These are phyloP conservation scores for Geotrichum cucujoidarum DNA, from an alignment of 1,139 yeast species.

Conservation along the genomic window DNA sequence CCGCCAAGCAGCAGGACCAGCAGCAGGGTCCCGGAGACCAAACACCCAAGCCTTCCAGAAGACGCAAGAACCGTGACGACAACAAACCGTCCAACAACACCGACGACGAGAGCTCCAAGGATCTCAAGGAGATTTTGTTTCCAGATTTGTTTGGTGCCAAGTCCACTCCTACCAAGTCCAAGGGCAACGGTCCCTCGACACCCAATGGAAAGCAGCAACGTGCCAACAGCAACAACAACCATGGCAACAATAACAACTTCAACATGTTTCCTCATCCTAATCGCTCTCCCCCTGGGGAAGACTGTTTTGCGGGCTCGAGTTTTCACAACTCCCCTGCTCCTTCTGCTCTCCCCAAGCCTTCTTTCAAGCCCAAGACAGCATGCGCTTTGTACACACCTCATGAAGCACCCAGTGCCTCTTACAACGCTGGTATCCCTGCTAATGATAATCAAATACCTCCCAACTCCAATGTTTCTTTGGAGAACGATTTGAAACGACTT, in stretches of 20 bases:
- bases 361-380: conserved; percentile 23
- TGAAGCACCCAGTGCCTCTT: not conserved
- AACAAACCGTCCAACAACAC: not conserved
- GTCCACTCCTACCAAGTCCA: not conserved
- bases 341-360: conserved; percentile 42
- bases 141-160: conserved; percentile 26
- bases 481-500: conserved; percentile 18
- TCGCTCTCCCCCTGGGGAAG: conserved; percentile 21
- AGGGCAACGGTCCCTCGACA: not conserved
- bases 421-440: not conserved
- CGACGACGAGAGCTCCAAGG: conserved; percentile 14
- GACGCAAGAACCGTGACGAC: conserved; percentile 2
- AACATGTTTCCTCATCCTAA: conserved; percentile 9
- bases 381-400: conserved; percentile 10
- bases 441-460: not conserved
- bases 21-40: not conserved
- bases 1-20: conserved; percentile 2
- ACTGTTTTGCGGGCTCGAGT: conserved; percentile 39
- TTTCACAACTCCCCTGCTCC: conserved; percentile 44
- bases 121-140: conserved; percentile 27
- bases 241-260: conserved; percentile 1
- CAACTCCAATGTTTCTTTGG: conserved; percentile 8
- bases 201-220: not conserved
- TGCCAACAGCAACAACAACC: not conserved
- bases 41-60: conserved; percentile 6